These are phyloP conservation scores for Colletotrichum falcatum DNA, from an alignment of 2,329 filamentous ascomycete species.

Conservation along the genomic window DNA sequence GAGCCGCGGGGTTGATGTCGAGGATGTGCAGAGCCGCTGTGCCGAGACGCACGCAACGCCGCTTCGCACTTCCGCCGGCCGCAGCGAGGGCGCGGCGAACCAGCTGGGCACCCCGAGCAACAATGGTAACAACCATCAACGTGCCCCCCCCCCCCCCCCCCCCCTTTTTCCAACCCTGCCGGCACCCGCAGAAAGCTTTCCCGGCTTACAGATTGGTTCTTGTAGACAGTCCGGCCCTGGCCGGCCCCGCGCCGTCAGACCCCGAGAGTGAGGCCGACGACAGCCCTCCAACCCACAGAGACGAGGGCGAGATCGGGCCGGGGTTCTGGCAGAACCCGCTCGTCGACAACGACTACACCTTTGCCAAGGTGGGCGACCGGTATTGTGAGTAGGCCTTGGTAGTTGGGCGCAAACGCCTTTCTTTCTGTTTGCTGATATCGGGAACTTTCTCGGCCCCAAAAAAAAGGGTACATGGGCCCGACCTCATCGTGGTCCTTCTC, in stretches of 20 bases:
- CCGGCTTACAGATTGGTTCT: conserved; percentile 5
- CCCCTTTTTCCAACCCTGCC: no score
- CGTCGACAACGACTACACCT: conserved; percentile 49
- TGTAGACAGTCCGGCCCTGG: conserved; percentile 21
- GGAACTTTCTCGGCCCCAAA: not conserved
- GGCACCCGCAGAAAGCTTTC: no score
- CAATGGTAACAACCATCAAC: conserved; percentile 4
- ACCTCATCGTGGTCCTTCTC: conserved; percentile 53
- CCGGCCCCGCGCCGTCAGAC: conserved; percentile 18
- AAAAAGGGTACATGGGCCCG: conserved; percentile 53
- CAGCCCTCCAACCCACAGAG: conserved; percentile 10
- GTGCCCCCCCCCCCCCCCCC: no score
- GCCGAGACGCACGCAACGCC: conserved; percentile 24
- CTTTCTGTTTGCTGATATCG: no score
- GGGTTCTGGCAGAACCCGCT: conserved; percentile 46
- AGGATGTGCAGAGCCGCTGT: conserved; percentile 12
- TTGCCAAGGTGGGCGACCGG: conserved; percentile 47
- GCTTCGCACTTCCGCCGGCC: conserved; percentile 6
- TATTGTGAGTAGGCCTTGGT: conserved; percentile 48
- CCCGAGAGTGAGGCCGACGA: conserved; percentile 24
- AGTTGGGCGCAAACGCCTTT: no score
- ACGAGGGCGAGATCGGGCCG: conserved; percentile 25
- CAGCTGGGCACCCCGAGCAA: conserved; percentile 28
- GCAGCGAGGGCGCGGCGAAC: not conserved
- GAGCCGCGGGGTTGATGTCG: conserved; percentile 9